Evolutionary conservation across 306 rosid genomes (phyloP).

Genomic region (Begonia fuchsioides): DNA sequence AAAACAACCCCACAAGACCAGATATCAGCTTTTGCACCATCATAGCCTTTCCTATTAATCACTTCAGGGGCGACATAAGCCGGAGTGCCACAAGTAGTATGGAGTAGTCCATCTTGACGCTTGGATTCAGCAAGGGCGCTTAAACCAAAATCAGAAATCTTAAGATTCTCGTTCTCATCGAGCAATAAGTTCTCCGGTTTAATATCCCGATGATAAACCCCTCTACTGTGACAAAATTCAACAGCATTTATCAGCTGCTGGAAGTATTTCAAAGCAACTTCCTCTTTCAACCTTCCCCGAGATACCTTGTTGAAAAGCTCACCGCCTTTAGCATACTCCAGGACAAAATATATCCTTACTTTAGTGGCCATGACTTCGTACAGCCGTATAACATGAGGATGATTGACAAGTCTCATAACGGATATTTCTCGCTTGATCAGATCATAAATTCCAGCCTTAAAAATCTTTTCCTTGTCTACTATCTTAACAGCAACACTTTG

Average conservation of each 20-base stretch:
- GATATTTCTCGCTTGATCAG: slow-evolving; percentile 65
- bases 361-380: slow-evolving; percentile 87
- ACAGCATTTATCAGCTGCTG: slow-evolving; percentile 64
- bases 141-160: slow-evolving; percentile 85
- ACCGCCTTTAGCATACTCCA: slow-evolving; percentile 86
- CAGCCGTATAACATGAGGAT: slow-evolving; percentile 66
- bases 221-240: too few species aligned
- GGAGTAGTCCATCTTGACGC: slow-evolving; percentile 53
- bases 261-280: slow-evolving; percentile 50
- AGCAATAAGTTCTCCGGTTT: slow-evolving; percentile 76
- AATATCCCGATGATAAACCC: slow-evolving; percentile 81
- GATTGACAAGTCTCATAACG: slow-evolving; percentile 60
- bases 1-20: slow-evolving; percentile 95
- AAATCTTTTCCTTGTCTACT: slow-evolving; percentile 55
- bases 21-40: slow-evolving; percentile 79
- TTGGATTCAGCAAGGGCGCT: slow-evolving; percentile 59
- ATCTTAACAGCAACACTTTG: slow-evolving; percentile 76
- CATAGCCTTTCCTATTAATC: slow-evolving; percentile 70
- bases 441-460: slow-evolving; percentile 41
- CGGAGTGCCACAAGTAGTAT: slow-evolving; percentile 88
- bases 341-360: slow-evolving; percentile 68
- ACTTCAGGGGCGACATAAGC: slow-evolving; percentile 96
- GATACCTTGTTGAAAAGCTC: slow-evolving; percentile 75
- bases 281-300: slow-evolving; percentile 71
- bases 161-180: too few species aligned